phyloP scores from a whole-genome alignment of 2,329 filamentous ascomycete species.

The Paraphaeosphaeria sporulosa region DNA sequence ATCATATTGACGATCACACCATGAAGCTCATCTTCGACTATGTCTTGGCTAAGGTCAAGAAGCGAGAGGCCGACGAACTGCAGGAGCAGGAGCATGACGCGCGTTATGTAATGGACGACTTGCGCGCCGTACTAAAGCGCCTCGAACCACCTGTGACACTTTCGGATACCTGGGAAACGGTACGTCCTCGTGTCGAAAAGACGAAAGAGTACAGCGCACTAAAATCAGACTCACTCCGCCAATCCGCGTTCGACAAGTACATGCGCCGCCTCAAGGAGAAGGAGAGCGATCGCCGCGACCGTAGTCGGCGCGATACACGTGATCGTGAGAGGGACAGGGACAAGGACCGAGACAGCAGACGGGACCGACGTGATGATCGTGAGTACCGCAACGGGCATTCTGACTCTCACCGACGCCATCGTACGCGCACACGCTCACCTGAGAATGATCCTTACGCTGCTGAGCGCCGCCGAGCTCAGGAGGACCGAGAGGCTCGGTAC shows the following conservation, averaged over 20 bases:
- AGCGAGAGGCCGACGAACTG: conserved; percentile 84
- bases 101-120: conserved; percentile 81
- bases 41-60: conserved; percentile 84
- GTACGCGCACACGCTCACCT: conserved; percentile 81
- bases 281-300: conserved; percentile 69
- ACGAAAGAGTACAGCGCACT: conserved; percentile 85
- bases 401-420: conserved; percentile 51
- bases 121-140: conserved; percentile 87
- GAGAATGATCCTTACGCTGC: conserved; percentile 95
- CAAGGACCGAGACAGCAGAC: conserved; percentile 47
- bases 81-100: conserved; percentile 83
- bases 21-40: conserved; percentile 85
- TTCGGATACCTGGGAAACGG: conserved; percentile 87
- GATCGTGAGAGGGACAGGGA: conserved; percentile 53
- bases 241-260: conserved; percentile 88
- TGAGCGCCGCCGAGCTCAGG: conserved; percentile 90
- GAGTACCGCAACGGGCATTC: conserved; percentile 51
- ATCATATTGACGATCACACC: conserved; percentile 82
- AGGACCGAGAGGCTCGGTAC: conserved; percentile 92
- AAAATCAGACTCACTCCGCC: conserved; percentile 81
- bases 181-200: conserved; percentile 80
- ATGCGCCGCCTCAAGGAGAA: conserved; percentile 90
- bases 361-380: conserved; percentile 43
- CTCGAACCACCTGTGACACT: conserved; percentile 82
- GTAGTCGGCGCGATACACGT: conserved; percentile 49